phyloP scores from a whole-genome alignment of 305 asterid genomes.

The Striga hermonthica region DNA sequence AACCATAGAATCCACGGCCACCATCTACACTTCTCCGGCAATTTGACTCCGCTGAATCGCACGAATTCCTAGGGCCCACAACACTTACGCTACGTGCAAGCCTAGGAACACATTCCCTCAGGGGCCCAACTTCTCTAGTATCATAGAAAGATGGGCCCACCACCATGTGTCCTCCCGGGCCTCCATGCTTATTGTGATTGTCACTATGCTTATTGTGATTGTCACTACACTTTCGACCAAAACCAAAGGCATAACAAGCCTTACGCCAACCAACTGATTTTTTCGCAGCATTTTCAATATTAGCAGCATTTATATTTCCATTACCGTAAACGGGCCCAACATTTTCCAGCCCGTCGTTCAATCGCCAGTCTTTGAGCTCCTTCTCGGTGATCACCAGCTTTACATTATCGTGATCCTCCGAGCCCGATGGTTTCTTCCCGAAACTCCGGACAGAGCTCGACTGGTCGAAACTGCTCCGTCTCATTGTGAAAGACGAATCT shows the following conservation, averaged over 20 bases:
- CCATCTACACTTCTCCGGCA: conserved; percentile 46
- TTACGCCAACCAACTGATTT: conserved; percentile 63
- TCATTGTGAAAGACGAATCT: conserved; percentile 75
- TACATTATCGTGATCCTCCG: conserved; percentile 56
- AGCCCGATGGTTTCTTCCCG: conserved; percentile 71
- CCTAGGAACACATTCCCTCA: conserved; percentile 45
- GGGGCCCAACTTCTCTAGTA: conserved; percentile 24
- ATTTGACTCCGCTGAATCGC: conserved; percentile 37
- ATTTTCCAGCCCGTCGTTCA: conserved; percentile 47
- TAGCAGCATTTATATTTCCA: conserved; percentile 23
- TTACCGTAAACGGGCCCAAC: conserved; percentile 32
- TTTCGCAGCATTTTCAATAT: conserved; percentile 39
- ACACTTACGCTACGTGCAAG: conserved; percentile 59
- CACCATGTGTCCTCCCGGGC: no score
- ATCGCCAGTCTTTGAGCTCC: conserved; percentile 84
- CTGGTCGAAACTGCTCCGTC: conserved; percentile 79
- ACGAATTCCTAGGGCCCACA: conserved; percentile 49
- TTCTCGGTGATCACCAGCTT: conserved; percentile 85
- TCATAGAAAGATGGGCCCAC: no score
- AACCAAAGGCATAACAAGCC: conserved; percentile 57
- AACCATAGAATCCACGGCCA: conserved; percentile 37
- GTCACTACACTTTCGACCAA: conserved; percentile 44
- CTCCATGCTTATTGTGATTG: no score
- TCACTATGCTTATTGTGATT: conserved; percentile 33
- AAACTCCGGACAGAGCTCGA: conserved; percentile 83